Evolutionary conservation across 179 eudicot species (phyloP), one percentile per base, ranked within the genome.

Genomic region (Silene coronaria): DNA sequence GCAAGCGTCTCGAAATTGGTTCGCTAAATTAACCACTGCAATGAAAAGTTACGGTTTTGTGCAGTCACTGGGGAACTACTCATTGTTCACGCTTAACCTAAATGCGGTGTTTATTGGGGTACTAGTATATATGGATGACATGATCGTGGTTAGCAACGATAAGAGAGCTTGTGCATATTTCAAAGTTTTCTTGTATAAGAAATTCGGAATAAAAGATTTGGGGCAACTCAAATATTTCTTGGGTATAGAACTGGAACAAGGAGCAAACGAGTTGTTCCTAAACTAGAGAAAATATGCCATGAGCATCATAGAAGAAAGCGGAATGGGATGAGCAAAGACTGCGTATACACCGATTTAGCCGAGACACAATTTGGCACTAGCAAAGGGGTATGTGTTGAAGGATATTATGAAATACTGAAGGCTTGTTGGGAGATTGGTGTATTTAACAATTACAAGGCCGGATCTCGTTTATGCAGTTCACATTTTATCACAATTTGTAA

Each of bases 21-120:
- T 55, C 19, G 60, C 60, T 1, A 55, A 55, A 19, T 11, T 55
- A n/a, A 55, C 60, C 0, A 16, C 14, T 55, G 60, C 60, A 13
- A 55, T 68, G 26, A 68, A 68, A 42, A 42, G 72, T 6, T 68
- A 36, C 21, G 72, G 53, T 21, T 68, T 68, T 38, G 19, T 68
- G 17, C 72, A 68, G 51, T 68, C 72, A 14, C 0, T 36, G 27
- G 55, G 26, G 6, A 57, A 68, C 14, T 68, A 68, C 34, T 68
- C 57, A 3, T 8, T 68, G n/a, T 68, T 68, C 27, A 68, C 57
- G 3, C 23, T 32, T 6, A 68, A 36, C n/a, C 17, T 3, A 19
- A 45, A 42, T 68, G 72, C 24, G 13, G 53, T 17, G 6, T 36
- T 68, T 42, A 68, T 42, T 42, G 13, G 53, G 51, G 72, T 65